Base-by-base conservation (phyloP, 192 early-diverging fungal species). In the Coemansia sp. region DNA sequence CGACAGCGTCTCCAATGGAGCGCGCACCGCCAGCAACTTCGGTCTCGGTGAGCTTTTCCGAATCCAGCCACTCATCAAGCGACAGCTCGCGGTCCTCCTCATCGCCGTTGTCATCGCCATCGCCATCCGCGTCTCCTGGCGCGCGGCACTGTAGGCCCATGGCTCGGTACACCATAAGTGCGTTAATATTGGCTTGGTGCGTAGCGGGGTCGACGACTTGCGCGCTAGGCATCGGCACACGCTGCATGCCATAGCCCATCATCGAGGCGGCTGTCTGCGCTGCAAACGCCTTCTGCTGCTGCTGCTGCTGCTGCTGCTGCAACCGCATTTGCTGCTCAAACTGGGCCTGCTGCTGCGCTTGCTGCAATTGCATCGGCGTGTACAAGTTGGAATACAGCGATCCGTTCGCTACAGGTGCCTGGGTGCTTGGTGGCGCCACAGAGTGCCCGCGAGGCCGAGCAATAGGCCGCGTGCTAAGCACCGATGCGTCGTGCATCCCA, bases 131-230 rank as follows among this genome's bases (percentile, higher is more conserved):
- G 59, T 71, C 72, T 14, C 69, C 77, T 3, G 72, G 77, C 53
- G 77, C 77, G 35, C 59, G 74, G 77, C 77, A 80, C 57, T 80
- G 77, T 48, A 80, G 69, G 2, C 77, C 77, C 77, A 80, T 80
- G 33, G 77, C 77, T 18, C 77, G 77, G 69, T 80, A 80, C 43
- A 63, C 62, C 77, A 80, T 74, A 40, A 80, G 73, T 59, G 72
- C 67, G 53, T 80, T 74, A 72, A 80, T 70, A 18, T 74, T 69
- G 31, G 77, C 77, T 63, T 80, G 72, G 61, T 80, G 59, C 35
- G 58, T 63, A 1, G 62, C 53, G 20, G 72, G 77, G 45, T 80
- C 77, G 28, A 74, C 63, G 6, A 74, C 63, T 45, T 80, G 77
- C 2, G 78, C 78, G 33, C 46, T 74, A 23, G 78, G 78, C 61